Evolutionary conservation across 768 basidiomycete genomes (phyloP), one percentile per base, ranked within the genome.

Genomic region (Mycena polygramma): DNA sequence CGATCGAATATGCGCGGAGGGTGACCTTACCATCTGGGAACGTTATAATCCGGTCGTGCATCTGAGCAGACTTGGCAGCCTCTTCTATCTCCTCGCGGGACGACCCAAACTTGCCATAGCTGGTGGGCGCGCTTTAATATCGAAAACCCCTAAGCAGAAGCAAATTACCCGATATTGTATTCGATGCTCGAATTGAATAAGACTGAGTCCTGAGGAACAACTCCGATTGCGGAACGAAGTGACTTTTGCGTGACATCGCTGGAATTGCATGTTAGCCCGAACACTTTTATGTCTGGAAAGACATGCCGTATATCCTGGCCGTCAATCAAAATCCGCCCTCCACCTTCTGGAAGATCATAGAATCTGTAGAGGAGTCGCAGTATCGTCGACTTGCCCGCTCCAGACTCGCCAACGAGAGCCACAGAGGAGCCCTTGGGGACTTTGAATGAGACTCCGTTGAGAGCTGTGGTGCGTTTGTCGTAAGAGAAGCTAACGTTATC

Each of bases 401-500:
- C 94, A 3, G 91, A 90, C 76, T 93, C 91, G 24, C 93, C 95
- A 17, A 99, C 95, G 24, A 98, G 87, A 0, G 97, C 97, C 22
- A 98, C 96, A 17, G 94, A 92, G 7, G 91, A 89, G 7, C 94
- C 93, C 76, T 92, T 94, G 0, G 94, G 93, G 22, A 98, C 91
- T 75, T 89, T 93, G 86, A 98, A 98, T 2, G 92, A 94, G 46
- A 98, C 88, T 37, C 89, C 89, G 69, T 90, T 87, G 19, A 98
- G 85, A 0, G 92, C 93, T 70, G 86, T 88, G 19, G 84, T 86
- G 26, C 92, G 88, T 5, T 86, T 86, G 74, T 94, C 93, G 79
- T 98, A 97, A 5, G 93, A 92, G 81, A 98, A 96, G 74, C 80
- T 86, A 73, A 97, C 97, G 74, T 97, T 90, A 35, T 95, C 93